Evolutionary conservation across 495 filamentous ascomycete species (phyloP), one percentile per base, ranked within the genome.

Genomic region (Lichenothelia convexa): DNA sequence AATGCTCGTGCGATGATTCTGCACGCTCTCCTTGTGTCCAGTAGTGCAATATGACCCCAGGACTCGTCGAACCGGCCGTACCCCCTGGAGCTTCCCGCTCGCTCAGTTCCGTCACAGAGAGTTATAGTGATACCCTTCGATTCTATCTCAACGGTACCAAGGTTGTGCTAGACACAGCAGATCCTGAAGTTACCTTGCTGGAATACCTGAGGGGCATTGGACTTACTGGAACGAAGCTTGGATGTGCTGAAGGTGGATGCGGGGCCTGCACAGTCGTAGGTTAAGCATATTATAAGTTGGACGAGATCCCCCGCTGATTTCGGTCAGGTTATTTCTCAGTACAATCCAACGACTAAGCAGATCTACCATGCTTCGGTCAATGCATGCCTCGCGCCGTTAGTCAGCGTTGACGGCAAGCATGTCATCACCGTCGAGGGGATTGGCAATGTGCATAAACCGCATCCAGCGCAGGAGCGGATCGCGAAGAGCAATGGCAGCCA

Each of bases 371-470:
- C 84, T 35, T 81, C 75, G 16, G 79, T 93, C 36, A 95, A 95
- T 51, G 89, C 89, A 29, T 97, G 89, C 52, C 67, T 97, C 21
- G 87, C 87, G 11, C 89, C 89, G 1, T 63, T 97, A 35, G 75
- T 85, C 21, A 87, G 83, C 42, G 70, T 97, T 11, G 89, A 94
- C 58, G 89, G 89, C 18, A 97, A 97, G 56, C 89, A 97, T 67
- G 86, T 97, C 43, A 86, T 97, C 46, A 97, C 89, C 5, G 74
- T 97, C 9, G 89, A 97, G 56, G 89, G 89, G n/a, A 93, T 97
- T 54, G 89, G 89, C 7, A 79, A 80, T 49, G 73, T 78, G 33
- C 78, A 85, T 55, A 70, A 68, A 24, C 89, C 89, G 8, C 89
- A 97, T 62, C 81, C 89, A 3, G 63, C 79, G 1, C 89, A 97